Evolutionary conservation across 2,329 filamentous ascomycete species (phyloP).

Genomic region (Fusarium sp.): DNA sequence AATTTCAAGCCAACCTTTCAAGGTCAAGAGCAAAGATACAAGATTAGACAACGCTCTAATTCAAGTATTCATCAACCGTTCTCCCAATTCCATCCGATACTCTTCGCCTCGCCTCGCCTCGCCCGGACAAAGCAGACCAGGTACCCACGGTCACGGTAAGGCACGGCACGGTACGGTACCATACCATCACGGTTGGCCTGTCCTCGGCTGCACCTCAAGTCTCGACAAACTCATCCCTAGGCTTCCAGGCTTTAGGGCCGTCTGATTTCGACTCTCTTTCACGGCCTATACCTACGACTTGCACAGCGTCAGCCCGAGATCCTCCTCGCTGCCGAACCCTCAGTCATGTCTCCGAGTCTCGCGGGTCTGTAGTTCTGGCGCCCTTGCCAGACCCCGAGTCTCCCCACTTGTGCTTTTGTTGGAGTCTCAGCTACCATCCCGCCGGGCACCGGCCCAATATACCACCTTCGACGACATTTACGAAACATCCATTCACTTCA

Average conservation of each 20-base stretch:
- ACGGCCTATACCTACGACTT: conserved; percentile 18
- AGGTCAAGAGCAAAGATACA: neutral
- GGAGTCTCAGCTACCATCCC: conserved; percentile 28
- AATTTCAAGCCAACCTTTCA: conserved; percentile 16
- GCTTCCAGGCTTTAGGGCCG: conserved; percentile 22
- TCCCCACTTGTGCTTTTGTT: conserved; percentile 42
- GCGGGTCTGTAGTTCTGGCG: conserved; percentile 61
- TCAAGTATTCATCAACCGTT: conserved; percentile 7
- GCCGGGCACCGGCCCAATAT: conserved; percentile 30
- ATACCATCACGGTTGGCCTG: conserved; percentile 31
- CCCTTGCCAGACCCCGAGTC: conserved; percentile 57
- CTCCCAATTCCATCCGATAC: conserved; percentile 15
- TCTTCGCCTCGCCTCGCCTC: conserved; percentile 5
- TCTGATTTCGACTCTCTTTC: conserved; percentile 11
- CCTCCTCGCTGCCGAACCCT: conserved; percentile 45
- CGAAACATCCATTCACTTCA: conserved; percentile 32
- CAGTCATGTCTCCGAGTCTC: conserved; percentile 61
- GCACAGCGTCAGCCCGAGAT: conserved; percentile 44
- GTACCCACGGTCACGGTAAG: conserved; percentile 29
- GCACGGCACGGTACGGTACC: conserved; percentile 19
- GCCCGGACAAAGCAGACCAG: conserved; percentile 26
- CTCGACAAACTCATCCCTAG: conserved; percentile 10
- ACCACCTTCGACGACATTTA: conserved; percentile 29
- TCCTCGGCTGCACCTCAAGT: conserved; percentile 30
- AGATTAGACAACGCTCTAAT: conserved; percentile 1